Conservation (phyloP, 306 rosid genomes). For the Amphicarpaea edgeworthii region DNA sequence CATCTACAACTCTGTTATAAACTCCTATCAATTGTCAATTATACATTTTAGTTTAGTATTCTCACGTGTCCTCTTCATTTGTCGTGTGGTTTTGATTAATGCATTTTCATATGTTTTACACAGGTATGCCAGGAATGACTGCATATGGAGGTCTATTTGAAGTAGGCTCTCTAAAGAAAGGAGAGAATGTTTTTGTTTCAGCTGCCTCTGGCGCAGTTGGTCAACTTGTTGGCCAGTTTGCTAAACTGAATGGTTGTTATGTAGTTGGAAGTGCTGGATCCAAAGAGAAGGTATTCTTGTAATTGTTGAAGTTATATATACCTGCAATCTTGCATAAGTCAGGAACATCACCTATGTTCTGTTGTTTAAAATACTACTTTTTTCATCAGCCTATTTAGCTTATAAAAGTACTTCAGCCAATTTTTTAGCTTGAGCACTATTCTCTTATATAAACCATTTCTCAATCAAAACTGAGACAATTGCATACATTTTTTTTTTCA, state of each 20-base stretch:
- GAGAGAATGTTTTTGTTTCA: slow-evolving; percentile 49
- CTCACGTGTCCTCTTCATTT: slow-evolving; percentile 8
- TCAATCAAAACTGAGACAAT: background rate
- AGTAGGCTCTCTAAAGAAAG: slow-evolving; percentile 42
- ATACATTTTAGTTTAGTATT: no score
- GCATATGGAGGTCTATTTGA: slow-evolving; percentile 47
- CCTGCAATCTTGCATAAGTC: no score
- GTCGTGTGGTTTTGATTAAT: background rate
- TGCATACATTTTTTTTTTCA: background rate
- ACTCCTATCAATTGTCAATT: no score
- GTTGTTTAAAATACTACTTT: background rate
- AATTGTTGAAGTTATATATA: background rate
- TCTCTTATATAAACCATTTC: background rate
- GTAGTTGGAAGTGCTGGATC: slow-evolving; percentile 58
- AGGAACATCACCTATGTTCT: background rate
- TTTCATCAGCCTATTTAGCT: background rate
- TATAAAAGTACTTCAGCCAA: background rate
- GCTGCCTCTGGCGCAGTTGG: slow-evolving; percentile 50
- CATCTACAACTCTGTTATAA: no score
- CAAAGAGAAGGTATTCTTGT: slow-evolving; percentile 47
- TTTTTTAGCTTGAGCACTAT: background rate
- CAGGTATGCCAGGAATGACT: slow-evolving; percentile 59
- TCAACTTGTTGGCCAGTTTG: slow-evolving; percentile 50
- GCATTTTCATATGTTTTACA: background rate
- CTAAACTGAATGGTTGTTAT: slow-evolving; percentile 40